phyloP scores from a whole-genome alignment of 345 rosid genomes.

The Crucihimalaya himalaica region DNA sequence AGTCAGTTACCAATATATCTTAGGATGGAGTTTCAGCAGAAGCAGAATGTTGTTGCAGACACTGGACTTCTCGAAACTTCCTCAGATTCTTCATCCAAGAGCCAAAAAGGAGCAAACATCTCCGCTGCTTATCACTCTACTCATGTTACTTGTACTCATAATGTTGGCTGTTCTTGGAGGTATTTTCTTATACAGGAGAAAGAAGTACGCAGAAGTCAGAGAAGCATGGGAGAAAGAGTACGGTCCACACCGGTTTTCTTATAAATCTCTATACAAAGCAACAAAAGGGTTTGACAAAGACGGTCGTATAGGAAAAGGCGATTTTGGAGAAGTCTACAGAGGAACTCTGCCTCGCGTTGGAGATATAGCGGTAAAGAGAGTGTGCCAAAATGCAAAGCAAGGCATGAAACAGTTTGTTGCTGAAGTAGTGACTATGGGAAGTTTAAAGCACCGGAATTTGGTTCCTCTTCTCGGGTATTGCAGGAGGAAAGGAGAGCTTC shows the following conservation, averaged over 20 bases:
- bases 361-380: slow-evolving; percentile 56
- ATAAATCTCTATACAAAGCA: slow-evolving; percentile 55
- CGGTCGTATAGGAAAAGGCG: slow-evolving; percentile 56
- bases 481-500: slow-evolving; percentile 50
- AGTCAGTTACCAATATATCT: slow-evolving; percentile 47
- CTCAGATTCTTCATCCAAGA: slow-evolving; percentile 46
- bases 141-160: slow-evolving; percentile 17
- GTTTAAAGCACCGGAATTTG: slow-evolving; percentile 50
- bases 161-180: slow-evolving; percentile 21
- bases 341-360: slow-evolving; percentile 44
- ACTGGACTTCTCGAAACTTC: slow-evolving; percentile 50
- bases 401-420: slow-evolving; percentile 56
- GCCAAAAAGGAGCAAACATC: slow-evolving; percentile 5
- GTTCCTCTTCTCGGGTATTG: slow-evolving; percentile 55
- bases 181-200: slow-evolving; percentile 35
- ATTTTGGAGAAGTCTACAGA: slow-evolving; percentile 60
- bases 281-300: slow-evolving; percentile 56
- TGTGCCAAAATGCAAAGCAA: slow-evolving; percentile 47
- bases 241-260: slow-evolving; percentile 57
- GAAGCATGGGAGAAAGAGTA: slow-evolving; percentile 67
- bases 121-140: slow-evolving; percentile 28
- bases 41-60: slow-evolving; percentile 41
- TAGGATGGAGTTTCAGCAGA: slow-evolving; percentile 68
- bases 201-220: slow-evolving; percentile 51
- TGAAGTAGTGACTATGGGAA: slow-evolving; percentile 49